Base-by-base conservation (phyloP, 2,329 filamentous ascomycete species). In the Colletotrichum sidae region DNA sequence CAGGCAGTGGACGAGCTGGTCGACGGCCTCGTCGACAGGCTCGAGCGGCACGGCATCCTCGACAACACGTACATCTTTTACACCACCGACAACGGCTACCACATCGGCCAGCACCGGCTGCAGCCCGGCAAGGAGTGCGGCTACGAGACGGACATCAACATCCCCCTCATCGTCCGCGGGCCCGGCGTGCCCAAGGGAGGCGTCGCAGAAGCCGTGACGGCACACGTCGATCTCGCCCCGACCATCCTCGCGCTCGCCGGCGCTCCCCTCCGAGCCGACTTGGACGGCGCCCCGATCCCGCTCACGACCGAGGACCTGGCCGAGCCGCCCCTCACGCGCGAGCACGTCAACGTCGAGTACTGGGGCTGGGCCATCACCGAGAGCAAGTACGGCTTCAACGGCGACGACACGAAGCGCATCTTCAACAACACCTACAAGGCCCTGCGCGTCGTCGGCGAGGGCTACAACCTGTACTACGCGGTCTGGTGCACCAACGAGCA, bases 221-320 rank as follows among this genome's bases (percentile, higher is more conserved):
- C 82, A 0, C 84, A 88, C 55, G 82, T 83, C 2, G 86, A 88
- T 65, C 75, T 88, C 4, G 84, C 81, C 0, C 85, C 86, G 0
- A 88, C 86, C 0, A 77, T 89, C 47, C 78, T 88, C 9, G 70
- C 80, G 1, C 69, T 81, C 0, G 71, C 72, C 2, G 72, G 73
- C 25, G 75, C 74, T 2, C 70, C 76, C 0, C 67, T 76, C 2
- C 77, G 80, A 0, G 70, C 75, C 0, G 84, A 86, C 44, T 86
- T 87, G 67, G 86, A 88, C 67, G 85, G 84, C 1, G 73, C 75
- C 1, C 74, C 82, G 0, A 82, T 88, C 41, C 80, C 82, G 0
- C 57, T 83, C 8, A 69, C 70, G 3, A 34, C 37, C 1, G 13
- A 58, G 2, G 71, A 67, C 12, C 62, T 70, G 44, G 51, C 70